These are phyloP conservation scores for Phytophthora aleatoria DNA, from an alignment of 352 stramenopile genomes.

Conservation along the genomic window DNA sequence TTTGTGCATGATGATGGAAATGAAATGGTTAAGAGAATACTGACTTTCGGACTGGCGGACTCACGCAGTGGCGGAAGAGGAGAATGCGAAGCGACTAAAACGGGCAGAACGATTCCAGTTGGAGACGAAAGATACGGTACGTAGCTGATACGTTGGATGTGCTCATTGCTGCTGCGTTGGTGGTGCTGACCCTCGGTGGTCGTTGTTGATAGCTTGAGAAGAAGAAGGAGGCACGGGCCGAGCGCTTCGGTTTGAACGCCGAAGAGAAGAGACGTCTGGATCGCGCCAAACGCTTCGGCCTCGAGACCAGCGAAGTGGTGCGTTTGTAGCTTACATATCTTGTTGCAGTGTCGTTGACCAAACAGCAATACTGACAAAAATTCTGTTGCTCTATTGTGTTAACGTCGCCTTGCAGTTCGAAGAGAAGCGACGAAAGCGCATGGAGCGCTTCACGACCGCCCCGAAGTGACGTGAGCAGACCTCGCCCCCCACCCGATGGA, in stretches of 20 bases:
- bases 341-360: slow-evolving; percentile 10
- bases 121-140: slow-evolving; percentile 77
- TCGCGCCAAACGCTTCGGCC: slow-evolving; percentile 82
- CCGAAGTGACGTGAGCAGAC: slow-evolving; percentile 27
- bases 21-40: neutral
- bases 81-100: slow-evolving; percentile 74
- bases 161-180: slow-evolving; percentile 12
- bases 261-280: slow-evolving; percentile 83
- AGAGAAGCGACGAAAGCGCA: slow-evolving; percentile 77
- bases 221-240: slow-evolving; percentile 79
- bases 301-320: slow-evolving; percentile 84
- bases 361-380: slow-evolving; percentile 13
- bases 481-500: neutral
- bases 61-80: slow-evolving; percentile 41
- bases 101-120: slow-evolving; percentile 79
- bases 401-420: slow-evolving; percentile 46
- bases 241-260: slow-evolving; percentile 84
- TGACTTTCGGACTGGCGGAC: slow-evolving; percentile 8
- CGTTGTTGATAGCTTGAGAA: slow-evolving; percentile 59
- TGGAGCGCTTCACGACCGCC: slow-evolving; percentile 60
- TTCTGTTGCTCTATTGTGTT: slow-evolving; percentile 10
- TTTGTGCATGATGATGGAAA: neutral
- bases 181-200: slow-evolving; percentile 7
- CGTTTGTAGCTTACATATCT: slow-evolving; percentile 18
- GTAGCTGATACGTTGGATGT: slow-evolving; percentile 13